These are phyloP conservation scores for Yamadazyma jaroonii DNA, from an alignment of 1,139 yeast species.

Conservation along the genomic window DNA sequence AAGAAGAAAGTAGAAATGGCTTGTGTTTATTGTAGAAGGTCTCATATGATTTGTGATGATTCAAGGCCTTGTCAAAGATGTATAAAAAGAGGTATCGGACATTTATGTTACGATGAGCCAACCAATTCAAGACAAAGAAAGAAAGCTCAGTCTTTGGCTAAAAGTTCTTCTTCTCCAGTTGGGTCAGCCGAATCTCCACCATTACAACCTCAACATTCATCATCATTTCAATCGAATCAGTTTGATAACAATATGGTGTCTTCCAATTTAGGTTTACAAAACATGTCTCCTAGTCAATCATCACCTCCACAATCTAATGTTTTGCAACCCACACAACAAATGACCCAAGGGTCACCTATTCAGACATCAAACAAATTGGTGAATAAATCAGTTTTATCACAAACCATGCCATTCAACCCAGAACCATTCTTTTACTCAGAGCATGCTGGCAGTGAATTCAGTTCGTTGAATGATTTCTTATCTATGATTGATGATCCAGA, in stretches of 20 bases:
- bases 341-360: constrained; percentile 3
- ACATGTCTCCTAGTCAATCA: not conserved
- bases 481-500: constrained; percentile 89
- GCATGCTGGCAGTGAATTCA: constrained; percentile 91
- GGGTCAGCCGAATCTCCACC: not conserved
- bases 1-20: constrained; percentile 67
- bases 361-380: not conserved
- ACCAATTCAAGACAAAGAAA: constrained; percentile 42
- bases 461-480: constrained; percentile 83
- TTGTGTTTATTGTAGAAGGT: constrained; percentile 87
- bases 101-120: constrained; percentile 82
- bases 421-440: constrained; percentile 83
- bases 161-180: constrained; percentile 9
- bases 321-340: constrained; percentile 2
- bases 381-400: constrained; percentile 36
- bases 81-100: constrained; percentile 83
- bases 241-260: not conserved
- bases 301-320: not conserved
- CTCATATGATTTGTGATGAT: constrained; percentile 93
- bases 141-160: constrained; percentile 29
- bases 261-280: not conserved
- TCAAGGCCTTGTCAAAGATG: constrained; percentile 86
- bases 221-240: not conserved
- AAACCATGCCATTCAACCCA: constrained; percentile 52
- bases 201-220: constrained; percentile 2